A percentile compares a stretch with the other conserved stretches of the same genome.
Conservation (phyloP, 208 protist species). For the Acanthamoeba healyi region DNA sequence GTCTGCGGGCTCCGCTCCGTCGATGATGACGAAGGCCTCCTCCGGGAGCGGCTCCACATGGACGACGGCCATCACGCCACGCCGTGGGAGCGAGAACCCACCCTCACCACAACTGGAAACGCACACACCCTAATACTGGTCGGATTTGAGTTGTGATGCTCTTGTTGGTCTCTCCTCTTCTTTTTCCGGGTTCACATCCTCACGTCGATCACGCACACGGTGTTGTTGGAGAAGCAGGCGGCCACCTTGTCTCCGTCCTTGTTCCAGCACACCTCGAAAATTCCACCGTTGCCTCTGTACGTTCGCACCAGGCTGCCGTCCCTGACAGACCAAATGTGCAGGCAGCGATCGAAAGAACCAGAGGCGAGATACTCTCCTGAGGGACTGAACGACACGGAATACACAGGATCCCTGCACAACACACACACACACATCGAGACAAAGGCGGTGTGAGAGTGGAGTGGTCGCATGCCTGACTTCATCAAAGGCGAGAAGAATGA, state of each 20-base stretch:
- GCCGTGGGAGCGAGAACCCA: no score
- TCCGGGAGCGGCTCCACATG: no score
- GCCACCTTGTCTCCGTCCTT: conserved; percentile 85
- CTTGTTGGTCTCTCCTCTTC: no score
- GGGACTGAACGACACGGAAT: conserved; percentile 91
- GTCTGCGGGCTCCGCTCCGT: no score
- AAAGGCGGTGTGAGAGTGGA: no score
- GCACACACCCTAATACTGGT: no score
- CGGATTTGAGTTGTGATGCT: no score
- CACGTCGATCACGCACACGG: conserved; percentile 86
- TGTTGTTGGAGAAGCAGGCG: conserved; percentile 87
- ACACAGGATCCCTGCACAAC: conserved; percentile 88
- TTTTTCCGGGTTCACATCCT: neutral
- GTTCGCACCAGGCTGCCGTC: conserved; percentile 90
- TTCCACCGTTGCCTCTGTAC: conserved; percentile 88
- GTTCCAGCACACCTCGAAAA: conserved; percentile 93
- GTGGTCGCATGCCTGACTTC: no score
- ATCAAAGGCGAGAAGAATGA: no score
- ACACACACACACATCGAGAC: neutral
- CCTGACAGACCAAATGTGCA: conserved; percentile 91
- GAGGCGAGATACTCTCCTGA: conserved; percentile 90
- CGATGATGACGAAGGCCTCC: no score
- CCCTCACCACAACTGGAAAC: no score
- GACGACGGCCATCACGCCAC: no score
- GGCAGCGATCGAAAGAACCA: conserved; percentile 90